Conservation (phyloP, 768 basidiomycete species). For the Termitomyces sp. region DNA sequence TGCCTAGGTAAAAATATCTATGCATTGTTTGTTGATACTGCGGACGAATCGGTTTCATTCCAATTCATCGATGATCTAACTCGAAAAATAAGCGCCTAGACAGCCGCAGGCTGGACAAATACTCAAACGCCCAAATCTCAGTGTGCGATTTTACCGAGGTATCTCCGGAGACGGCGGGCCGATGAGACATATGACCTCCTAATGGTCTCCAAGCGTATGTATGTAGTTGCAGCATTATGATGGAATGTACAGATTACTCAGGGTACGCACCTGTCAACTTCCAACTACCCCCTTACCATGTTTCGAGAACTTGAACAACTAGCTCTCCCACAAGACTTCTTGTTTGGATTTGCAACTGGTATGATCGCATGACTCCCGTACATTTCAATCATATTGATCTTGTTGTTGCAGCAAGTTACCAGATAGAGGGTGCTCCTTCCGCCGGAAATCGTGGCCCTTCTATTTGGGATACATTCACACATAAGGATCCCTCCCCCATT, state of each 20-base stretch:
- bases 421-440: slow-evolving; percentile 67
- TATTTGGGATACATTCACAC: slow-evolving; percentile 74
- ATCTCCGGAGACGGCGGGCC: not conserved
- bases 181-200: not conserved
- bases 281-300: not conserved
- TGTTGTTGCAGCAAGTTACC: slow-evolving; percentile 52
- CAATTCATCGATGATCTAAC: not conserved
- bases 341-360: slow-evolving; percentile 36
- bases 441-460: slow-evolving; percentile 57
- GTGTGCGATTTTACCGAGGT: not conserved
- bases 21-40: too few species aligned
- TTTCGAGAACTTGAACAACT: not conserved
- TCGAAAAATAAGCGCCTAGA: not conserved
- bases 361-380: not conserved
- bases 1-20: too few species aligned
- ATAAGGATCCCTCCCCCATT: slow-evolving; percentile 45
- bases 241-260: too few species aligned
- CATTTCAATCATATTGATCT: not conserved
- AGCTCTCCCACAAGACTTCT: slow-evolving; percentile 29
- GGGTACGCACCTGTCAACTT: not conserved
- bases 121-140: not conserved
- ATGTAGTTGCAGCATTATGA: too few species aligned
- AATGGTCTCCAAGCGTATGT: too few species aligned
- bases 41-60: not conserved
- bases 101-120: not conserved